These are phyloP conservation scores for Paramecium caudatum DNA, from an alignment of 73 alveolate species.

Conservation along the genomic window DNA sequence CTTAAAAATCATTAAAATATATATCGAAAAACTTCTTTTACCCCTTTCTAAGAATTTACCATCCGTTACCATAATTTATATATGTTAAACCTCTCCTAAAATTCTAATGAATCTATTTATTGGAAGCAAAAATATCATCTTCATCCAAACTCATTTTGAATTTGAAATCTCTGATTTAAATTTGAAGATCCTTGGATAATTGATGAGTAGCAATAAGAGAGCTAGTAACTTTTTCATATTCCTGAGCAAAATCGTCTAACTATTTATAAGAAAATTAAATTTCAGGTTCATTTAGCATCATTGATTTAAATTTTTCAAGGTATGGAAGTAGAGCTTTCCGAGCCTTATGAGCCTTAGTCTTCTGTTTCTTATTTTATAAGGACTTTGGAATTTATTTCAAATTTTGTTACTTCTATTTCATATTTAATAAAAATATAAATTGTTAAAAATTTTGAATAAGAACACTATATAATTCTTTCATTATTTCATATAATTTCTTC, in stretches of 20 bases:
- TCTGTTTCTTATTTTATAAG: no score
- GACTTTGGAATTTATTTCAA: no score
- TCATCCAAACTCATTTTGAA: neutral
- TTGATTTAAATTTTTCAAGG: no score
- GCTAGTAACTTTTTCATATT: neutral
- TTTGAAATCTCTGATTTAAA: neutral
- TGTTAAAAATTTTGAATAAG: no score
- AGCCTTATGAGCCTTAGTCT: no score
- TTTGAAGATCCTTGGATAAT: neutral
- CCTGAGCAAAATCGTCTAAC: neutral
- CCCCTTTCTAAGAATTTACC: conserved; percentile 26
- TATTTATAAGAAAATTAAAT: neutral
- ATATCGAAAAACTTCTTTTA: conserved; percentile 55
- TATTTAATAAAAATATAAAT: no score
- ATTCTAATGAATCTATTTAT: conserved; percentile 10
- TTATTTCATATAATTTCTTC: no score
- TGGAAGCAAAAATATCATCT: conserved; percentile 5
- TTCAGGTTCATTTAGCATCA: no score
- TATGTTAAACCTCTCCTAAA: conserved; percentile 51
- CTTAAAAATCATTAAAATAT: conserved; percentile 8
- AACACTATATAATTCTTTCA: no score
- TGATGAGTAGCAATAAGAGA: no score
- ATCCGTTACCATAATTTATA: neutral
- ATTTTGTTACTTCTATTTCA: no score
- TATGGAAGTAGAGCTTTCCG: no score